A percentile compares a stretch with the other conserved stretches of the same genome.
These are phyloP conservation scores for Aethionema arabicum DNA, from an alignment of 345 rosid genomes.

Conservation along the genomic window DNA sequence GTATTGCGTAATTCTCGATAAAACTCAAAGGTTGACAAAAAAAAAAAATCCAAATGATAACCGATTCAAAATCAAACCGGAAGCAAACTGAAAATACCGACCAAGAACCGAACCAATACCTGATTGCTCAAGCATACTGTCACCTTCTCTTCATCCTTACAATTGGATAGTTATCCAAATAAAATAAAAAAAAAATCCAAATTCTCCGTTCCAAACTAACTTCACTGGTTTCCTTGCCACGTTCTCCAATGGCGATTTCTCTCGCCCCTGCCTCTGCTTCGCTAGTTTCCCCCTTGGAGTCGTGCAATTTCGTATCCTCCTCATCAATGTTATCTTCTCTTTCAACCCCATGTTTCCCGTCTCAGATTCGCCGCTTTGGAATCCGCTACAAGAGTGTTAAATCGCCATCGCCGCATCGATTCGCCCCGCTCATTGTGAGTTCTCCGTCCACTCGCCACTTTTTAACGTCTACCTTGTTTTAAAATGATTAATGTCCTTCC, in stretches of 20 bases:
- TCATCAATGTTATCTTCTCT: constrained; percentile 33
- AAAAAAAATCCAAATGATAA: too few species aligned
- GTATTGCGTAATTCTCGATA: too few species aligned
- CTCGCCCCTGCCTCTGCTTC: constrained; percentile 39
- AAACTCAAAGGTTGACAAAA: too few species aligned
- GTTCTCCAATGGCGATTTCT: constrained; percentile 54
- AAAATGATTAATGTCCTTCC: not conserved
- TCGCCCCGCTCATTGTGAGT: constrained; percentile 34
- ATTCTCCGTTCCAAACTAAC: not conserved
- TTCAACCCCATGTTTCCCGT: constrained; percentile 39
- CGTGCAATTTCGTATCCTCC: constrained; percentile 10
- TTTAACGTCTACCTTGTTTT: not conserved
- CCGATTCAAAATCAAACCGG: too few species aligned
- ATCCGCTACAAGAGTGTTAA: constrained; percentile 26
- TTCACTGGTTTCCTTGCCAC: not conserved
- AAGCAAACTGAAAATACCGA: too few species aligned
- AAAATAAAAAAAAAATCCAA: not conserved
- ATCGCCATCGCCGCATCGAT: constrained; percentile 38
- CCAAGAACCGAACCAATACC: too few species aligned
- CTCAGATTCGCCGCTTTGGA: constrained; percentile 34
- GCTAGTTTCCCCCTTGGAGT: constrained; percentile 23
- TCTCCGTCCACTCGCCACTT: not conserved
- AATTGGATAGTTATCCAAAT: constrained; percentile 25
- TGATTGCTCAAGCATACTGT: too few species aligned
- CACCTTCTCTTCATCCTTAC: constrained; percentile 19